Base-by-base conservation (phyloP, 805 yeast genomes). In the Spathaspora boniae region DNA sequence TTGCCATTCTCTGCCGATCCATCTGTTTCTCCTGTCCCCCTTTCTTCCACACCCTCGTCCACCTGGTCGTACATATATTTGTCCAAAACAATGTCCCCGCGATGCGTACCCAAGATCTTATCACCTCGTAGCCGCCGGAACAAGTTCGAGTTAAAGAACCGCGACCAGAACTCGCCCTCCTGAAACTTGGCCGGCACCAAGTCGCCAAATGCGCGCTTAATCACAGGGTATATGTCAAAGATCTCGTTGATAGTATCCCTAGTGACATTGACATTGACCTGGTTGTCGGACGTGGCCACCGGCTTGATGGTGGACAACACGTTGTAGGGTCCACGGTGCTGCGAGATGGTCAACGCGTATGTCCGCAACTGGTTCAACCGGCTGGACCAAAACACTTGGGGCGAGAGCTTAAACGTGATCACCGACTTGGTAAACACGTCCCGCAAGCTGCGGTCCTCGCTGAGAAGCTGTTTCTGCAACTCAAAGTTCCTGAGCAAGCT, bases 151-250 rank as follows among this genome's bases (percentile, higher is more conserved):
- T 86, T 81, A 69, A 93, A 93, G 51, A 93, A 93, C 43, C 97
- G 68, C 8, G 95, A 86, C 98, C 98, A 93, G 50, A 93, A 93
- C 52, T 85, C 95, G 27, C 91, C 89, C 55, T 93, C 98, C 31
- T 77, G 74, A 35, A 93, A 70, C 42, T 82, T 80, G 9, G 42
- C 48, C 1, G 98, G 98, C 4, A 93, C 98, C 39, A 80, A 80
- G 36, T 93, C 98, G 40, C 78, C 80, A 52, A 85, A 93, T 0
- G 98, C 98, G 43, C 76, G 78, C 41, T 86, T 78, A 17, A 93
- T 94, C 25, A 89, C 78, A 0, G 98, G 98, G 52, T 91, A 93
- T 40, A 91, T 95, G 34, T 81, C 86, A 54, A 93, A 89, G 16
- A 93, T 87, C 44, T 84, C 94, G 38, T 78, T 80, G 50, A 93